Percentiles rank a stretch among this genome's conserved stretches.
Evolutionary conservation across 768 basidiomycete species (phyloP).

Genomic region (Tubosaeta sp.): DNA sequence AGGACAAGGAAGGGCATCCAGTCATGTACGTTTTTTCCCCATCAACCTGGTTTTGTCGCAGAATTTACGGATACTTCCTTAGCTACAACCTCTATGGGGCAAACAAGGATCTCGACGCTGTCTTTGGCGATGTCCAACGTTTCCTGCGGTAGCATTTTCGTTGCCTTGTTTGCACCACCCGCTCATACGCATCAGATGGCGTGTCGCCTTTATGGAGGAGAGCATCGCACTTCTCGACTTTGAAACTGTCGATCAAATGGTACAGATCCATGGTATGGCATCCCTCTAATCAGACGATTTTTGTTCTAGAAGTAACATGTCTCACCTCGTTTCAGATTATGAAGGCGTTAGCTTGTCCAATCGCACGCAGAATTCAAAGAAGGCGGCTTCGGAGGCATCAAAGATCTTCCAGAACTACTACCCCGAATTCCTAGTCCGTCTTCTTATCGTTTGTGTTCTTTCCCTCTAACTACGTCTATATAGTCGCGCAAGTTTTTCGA

Average conservation of each 20-base stretch:
- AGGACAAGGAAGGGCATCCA: conserved; percentile 68
- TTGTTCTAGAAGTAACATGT: neutral
- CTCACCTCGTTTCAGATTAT: conserved; percentile 49
- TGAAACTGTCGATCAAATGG: conserved; percentile 61
- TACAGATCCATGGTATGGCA: conserved; percentile 72
- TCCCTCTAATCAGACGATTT: neutral
- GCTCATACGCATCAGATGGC: conserved; percentile 51
- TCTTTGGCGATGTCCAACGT: conserved; percentile 72
- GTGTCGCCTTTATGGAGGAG: conserved; percentile 73
- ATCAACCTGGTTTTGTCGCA: neutral
- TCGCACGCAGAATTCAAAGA: conserved; percentile 71
- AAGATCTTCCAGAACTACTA: conserved; percentile 75
- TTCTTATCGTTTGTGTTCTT: neutral
- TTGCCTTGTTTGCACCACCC: neutral
- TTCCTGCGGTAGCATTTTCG: conserved; percentile 58
- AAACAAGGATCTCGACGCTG: conserved; percentile 56
- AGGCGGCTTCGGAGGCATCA: conserved; percentile 68
- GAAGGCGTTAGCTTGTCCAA: conserved; percentile 63
- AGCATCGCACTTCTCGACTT: conserved; percentile 64
- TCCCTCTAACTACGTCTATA: neutral
- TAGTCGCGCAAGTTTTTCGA: conserved; percentile 24
- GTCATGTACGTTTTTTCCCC: conserved; percentile 50
- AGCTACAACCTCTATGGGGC: conserved; percentile 83
- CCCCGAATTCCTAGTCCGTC: conserved; percentile 65
- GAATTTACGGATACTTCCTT: neutral